Evolutionary conservation across 163 green algal species (phyloP).

Genomic region (Scenedesmus sp.): DNA sequence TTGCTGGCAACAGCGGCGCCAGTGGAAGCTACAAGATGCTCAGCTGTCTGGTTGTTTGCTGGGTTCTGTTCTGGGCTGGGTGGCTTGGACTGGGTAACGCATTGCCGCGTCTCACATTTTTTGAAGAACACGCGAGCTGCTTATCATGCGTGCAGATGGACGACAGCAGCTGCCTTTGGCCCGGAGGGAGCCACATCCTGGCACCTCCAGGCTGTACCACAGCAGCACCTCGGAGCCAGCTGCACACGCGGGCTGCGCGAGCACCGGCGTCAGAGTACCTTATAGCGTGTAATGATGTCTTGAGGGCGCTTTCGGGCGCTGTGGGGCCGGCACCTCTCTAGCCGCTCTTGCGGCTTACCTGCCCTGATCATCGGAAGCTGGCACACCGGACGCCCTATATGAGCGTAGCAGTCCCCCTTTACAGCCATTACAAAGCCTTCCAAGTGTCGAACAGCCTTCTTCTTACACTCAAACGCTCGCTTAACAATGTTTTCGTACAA

Average conservation of each 20-base stretch:
- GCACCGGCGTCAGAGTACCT: background rate
- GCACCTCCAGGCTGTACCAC: background rate
- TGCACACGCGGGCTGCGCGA: background rate
- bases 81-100: too few species aligned
- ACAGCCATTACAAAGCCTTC: background rate
- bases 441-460: background rate
- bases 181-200: too few species aligned
- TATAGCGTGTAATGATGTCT: background rate
- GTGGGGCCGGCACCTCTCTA: background rate
- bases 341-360: background rate
- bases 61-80: too few species aligned
- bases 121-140: too few species aligned
- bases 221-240: background rate
- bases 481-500: background rate
- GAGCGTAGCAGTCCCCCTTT: background rate
- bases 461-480: background rate
- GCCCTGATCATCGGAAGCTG: background rate
- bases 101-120: too few species aligned
- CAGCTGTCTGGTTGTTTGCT: too few species aligned
- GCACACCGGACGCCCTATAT: background rate
- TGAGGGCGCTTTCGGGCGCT: background rate
- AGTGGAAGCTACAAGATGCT: background rate
- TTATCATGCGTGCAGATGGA: too few species aligned
- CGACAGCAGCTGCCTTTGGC: too few species aligned
- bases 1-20: background rate